Evolutionary conservation across 2,329 filamentous ascomycete genomes (phyloP), one percentile per base, ranked within the genome.

Genomic region (Ilyonectria destructans): DNA sequence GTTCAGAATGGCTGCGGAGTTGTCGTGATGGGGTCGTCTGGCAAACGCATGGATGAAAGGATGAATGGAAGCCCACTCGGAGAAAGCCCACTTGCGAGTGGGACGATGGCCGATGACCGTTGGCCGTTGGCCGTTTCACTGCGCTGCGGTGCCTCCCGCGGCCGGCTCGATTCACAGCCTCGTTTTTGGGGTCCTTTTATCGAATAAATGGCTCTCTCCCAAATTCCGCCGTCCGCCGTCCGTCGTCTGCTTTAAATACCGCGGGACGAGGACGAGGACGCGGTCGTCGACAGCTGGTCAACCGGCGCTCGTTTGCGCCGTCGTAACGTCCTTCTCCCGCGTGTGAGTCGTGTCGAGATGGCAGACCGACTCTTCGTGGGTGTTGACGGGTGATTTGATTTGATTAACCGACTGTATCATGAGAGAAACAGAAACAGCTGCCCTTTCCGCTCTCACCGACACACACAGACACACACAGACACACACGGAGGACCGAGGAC

Each of bases 11-110:
- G 12, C 49, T 17, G 37, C 7, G 19, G 55, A 45, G 43, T 46
- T 46, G 56, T 58, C 56, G 56, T 58, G 56, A 58, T 58, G 55
- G 17, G 37, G 55, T 46, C 55, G 55, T n/a, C 23, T 52, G 48
- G 21, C 17, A 19, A 12, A 35, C 29, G n/a, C n/a, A 19, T 43
- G 40, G 40, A 43, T n/a, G 40, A 26, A 51, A 9, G 15, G 48
- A n/a, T 51, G 48, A 21, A 37, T 62, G 54, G 37, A 62, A 40
- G 51, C 37, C 49, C 40, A 43, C 29, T 31, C 43, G 21, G 29
- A 49, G 48, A 21, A n/a, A 62, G 59, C 45, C 59, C 59, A 62
- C 59, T 52, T 29, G 62, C 56, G 43, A 58, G 67, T 69, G 69
- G 69, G 67, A 69, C 69, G 68, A 65, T 57, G 57, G 46, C 4